Evolutionary conservation across 345 rosid genomes (phyloP).

Genomic region (Carallia brachiata): DNA sequence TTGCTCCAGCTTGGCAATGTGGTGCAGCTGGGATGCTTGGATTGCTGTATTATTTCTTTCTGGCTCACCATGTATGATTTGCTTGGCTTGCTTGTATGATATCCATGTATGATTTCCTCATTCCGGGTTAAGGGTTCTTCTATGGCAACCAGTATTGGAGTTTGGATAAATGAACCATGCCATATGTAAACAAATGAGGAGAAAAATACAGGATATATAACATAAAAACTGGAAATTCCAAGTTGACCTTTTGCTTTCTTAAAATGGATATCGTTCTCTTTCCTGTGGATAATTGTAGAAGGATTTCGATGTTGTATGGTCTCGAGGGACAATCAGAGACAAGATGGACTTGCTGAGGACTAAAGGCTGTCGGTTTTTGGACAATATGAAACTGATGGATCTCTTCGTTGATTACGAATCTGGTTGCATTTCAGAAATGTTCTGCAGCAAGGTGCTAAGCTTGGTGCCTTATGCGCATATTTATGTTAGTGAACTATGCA

Average conservation of each 20-base stretch:
- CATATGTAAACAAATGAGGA: not conserved
- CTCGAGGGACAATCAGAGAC: constrained; percentile 41
- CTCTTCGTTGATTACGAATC: constrained; percentile 39
- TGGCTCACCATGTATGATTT: constrained; percentile 53
- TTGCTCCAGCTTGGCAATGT: constrained; percentile 57
- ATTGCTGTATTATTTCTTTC: constrained; percentile 40
- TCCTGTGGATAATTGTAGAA: constrained; percentile 33
- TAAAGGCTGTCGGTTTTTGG: constrained; percentile 44
- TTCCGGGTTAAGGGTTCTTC: not conserved
- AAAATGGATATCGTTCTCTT: not conserved
- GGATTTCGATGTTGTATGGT: constrained; percentile 48
- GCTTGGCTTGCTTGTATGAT: not conserved
- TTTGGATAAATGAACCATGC: not conserved
- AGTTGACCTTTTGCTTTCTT: not conserved
- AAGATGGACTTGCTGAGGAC: constrained; percentile 36
- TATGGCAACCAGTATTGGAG: not conserved
- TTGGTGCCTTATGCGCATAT: too few species aligned
- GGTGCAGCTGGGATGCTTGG: constrained; percentile 66
- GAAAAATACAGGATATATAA: not conserved
- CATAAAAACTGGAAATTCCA: not conserved
- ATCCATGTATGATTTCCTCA: not conserved
- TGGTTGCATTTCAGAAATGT: constrained; percentile 43
- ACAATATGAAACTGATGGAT: constrained; percentile 35
- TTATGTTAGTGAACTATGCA: not conserved
- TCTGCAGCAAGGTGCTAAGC: constrained; percentile 20